Evolutionary conservation across 1,284 basidiomycete genomes (phyloP).

Genomic region (Tetrapyrgos nigripes): DNA sequence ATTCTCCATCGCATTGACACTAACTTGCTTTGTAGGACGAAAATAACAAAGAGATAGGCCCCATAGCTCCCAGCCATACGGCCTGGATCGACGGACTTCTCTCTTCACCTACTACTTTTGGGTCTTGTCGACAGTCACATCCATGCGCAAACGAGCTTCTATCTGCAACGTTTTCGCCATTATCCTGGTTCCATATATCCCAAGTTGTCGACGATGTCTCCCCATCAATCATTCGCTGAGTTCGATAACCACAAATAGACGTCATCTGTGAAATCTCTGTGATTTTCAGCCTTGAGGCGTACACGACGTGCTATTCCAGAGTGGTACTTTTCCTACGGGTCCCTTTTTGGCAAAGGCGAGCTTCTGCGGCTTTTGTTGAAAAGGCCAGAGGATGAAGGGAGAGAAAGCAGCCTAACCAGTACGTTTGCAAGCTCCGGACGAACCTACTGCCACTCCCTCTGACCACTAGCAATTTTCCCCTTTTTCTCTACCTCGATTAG

Average conservation of each 20-base stretch:
- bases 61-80: too few relatives aligned
- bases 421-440: background rate
- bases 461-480: background rate
- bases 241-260: background rate
- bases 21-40: too few relatives aligned
- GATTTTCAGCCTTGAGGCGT: constrained; percentile 27
- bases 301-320: constrained; percentile 45
- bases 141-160: background rate
- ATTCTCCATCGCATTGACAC: too few relatives aligned
- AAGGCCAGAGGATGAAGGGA: constrained; percentile 30
- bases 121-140: too few relatives aligned
- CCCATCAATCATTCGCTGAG: background rate
- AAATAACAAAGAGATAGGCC: too few relatives aligned
- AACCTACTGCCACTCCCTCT: background rate
- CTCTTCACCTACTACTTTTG: too few relatives aligned
- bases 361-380: constrained; percentile 37
- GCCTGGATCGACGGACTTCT: too few relatives aligned
- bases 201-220: background rate
- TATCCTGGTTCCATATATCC: background rate
- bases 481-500: background rate
- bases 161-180: background rate
- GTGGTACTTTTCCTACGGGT: constrained; percentile 26
- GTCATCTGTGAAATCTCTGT: background rate
- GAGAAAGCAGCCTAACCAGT: background rate
- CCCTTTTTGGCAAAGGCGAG: constrained; percentile 22